Evolutionary conservation across 2,329 filamentous ascomycete species (phyloP), one percentile per base, ranked within the genome.

Genomic region (Colletotrichum spaethianum): DNA sequence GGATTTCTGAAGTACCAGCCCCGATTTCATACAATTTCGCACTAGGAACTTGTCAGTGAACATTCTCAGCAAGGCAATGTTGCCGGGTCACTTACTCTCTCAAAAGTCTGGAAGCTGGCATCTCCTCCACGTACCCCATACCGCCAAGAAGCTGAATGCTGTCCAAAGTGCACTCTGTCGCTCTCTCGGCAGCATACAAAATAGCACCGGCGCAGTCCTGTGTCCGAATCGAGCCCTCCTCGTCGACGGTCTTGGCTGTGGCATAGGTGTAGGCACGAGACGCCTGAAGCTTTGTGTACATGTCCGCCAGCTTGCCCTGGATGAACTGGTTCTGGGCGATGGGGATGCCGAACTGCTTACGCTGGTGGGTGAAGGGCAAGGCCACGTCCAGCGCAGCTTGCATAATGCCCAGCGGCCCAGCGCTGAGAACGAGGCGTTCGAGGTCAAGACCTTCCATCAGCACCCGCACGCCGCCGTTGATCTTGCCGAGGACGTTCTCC

Each of bases 371-470:
- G 80, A 97, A 99, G 0, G 96, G 96, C 52, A 98, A 88, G 1
- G 93, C 91, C 12, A 96, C 88, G 82, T 98, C 95, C 56, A 98
- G 88, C 6, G 93, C 89, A 7, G 95, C 93, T 86, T 98, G 94
- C 96, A 99, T 99, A 74, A 98, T 90, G 48, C 96, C 96, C 8
- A 99, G 83, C 0, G 96, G 95, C 0, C 96, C 96, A 23, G 96
- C 94, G 77, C 93, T 95, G 60, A 99, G 90, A 1, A 99, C 96
- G 3, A 99, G 89, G 16, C 96, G 90, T 83, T 99, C 96, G 42
- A 99, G 90, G 80, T 99, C 96, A 4, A 99, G 88, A 1, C 96
- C 96, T 80, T 98, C 94, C 96, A 99, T 98, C 42, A 99, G 87
- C 4, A 99, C 96, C 74, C 90, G 91, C 33, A 97, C 95, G 74